Evolutionary conservation across 1,284 basidiomycete genomes (phyloP), one percentile per base, ranked within the genome.

Genomic region (Wallemia hederae): DNA sequence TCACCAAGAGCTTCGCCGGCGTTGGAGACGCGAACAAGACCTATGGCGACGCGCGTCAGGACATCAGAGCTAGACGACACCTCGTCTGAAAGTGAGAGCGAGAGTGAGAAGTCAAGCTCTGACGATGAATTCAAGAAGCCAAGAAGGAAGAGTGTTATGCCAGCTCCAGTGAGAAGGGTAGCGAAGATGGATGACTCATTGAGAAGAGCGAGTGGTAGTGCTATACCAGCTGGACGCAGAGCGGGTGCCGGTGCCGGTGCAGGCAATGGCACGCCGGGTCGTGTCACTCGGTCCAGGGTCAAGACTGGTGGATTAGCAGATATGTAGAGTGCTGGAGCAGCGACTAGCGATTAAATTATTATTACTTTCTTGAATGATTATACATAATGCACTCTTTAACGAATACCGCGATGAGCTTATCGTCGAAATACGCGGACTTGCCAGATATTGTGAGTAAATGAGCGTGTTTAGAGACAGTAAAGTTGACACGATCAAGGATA

Each of bases 351-450:
- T 33, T 33, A 33, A 33, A 33, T 33, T 33, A 17, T 49, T 49
- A 49, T 49, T 5, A 49, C 5, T 33, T 7, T 33, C 31, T 33
- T 33, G 31, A 7, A 9, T 33, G 31, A 33, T 33, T 33, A n/a
- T n/a, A n/a, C n/a, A n/a, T n/a, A n/a, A n/a, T n/a, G n/a, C 19
- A 33, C 19, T 49, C n/a, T 22, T 49, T 49, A n/a, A 17, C 5
- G 11, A 15, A 49, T 3, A 49, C 39, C 11, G 39, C n/a, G 39
- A 49, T 49, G 39, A 17, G 14, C 7, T 55, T 5, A 2, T 26
- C 59, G 7, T 65, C 78, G 70, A 92, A 94, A 69, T 94, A 91
- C 67, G 80, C 84, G 2, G 80, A 82, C 65, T 74, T 94, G 5
- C 89, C 89, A 25, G 88, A 94, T 68, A 91, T 94, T 63, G 89